A percentile compares a stretch with the other conserved stretches of the same genome.
phyloP scores from a whole-genome alignment of 2,329 filamentous ascomycete species.

The Metarhizium album region DNA sequence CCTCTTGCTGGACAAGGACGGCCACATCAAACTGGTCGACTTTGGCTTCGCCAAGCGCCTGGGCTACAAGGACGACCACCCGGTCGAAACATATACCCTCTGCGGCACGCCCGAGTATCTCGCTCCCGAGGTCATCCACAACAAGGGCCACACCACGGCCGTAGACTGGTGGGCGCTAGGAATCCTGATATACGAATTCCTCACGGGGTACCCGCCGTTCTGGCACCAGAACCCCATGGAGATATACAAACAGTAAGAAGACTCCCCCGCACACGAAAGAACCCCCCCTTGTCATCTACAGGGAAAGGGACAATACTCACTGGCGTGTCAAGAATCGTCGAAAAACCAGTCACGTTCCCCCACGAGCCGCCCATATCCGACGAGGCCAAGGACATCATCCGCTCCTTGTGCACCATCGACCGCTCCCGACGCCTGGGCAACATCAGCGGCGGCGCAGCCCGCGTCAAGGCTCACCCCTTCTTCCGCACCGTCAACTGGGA shows the following conservation, averaged over 20 bases:
- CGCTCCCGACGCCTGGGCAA: constrained; percentile 69
- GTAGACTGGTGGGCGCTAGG: constrained; percentile 86
- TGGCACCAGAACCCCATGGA: constrained; percentile 82
- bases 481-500: constrained; percentile 67
- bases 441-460: constrained; percentile 59
- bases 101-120: constrained; percentile 80
- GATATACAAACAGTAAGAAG: constrained; percentile 64
- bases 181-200: constrained; percentile 74
- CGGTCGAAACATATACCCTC: constrained; percentile 66
- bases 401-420: constrained; percentile 66
- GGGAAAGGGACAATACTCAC: background rate
- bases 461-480: constrained; percentile 67
- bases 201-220: constrained; percentile 77
- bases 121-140: constrained; percentile 74
- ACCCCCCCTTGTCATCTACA: no score
- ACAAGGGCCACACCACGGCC: constrained; percentile 64
- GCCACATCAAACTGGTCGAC: constrained; percentile 74
- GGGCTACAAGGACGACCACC: constrained; percentile 39
- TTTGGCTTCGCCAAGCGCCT: constrained; percentile 79
- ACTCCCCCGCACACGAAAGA: background rate
- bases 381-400: constrained; percentile 64
- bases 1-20: constrained; percentile 63
- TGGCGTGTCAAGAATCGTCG: constrained; percentile 52
- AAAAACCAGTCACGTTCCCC: constrained; percentile 67
- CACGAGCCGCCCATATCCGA: constrained; percentile 52